Conservation (phyloP, 305 asterid genomes). For the Solanum hybrid region DNA sequence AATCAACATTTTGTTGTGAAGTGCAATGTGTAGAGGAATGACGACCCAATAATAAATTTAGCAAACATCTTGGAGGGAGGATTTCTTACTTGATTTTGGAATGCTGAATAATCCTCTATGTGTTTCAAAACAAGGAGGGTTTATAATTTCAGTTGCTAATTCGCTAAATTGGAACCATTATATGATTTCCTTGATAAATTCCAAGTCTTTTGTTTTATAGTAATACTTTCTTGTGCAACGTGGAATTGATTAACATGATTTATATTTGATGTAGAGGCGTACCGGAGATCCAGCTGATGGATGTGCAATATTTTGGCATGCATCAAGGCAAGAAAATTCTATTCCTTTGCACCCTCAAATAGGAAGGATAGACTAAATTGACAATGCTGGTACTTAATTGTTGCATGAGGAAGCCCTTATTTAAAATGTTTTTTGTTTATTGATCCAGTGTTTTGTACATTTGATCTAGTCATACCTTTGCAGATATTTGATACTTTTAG, state of each 20-base stretch:
- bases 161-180: not conserved
- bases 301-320: conserved; percentile 94
- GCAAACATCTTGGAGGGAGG: not conserved
- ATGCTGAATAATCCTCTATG: not conserved
- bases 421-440: not conserved
- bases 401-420: not conserved
- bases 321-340: conserved; percentile 46
- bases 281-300: conserved; percentile 90
- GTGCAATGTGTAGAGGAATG: not conserved
- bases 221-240: not conserved
- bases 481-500: not conserved
- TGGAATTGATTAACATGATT: conserved; percentile 7
- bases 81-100: not conserved
- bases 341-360: conserved; percentile 9
- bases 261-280: conserved; percentile 59
- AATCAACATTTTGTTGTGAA: not conserved
- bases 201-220: not conserved
- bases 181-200: not conserved
- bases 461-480: not conserved
- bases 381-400: not conserved
- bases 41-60: not conserved
- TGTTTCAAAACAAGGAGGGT: not conserved
- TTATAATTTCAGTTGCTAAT: not conserved
- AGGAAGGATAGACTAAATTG: not conserved
- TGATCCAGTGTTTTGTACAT: not conserved